Percentiles rank a stretch among this genome's conserved stretches.
These are phyloP conservation scores for Melocanna baccifera DNA, from an alignment of 176 grass and related monocot species.

Conservation along the genomic window DNA sequence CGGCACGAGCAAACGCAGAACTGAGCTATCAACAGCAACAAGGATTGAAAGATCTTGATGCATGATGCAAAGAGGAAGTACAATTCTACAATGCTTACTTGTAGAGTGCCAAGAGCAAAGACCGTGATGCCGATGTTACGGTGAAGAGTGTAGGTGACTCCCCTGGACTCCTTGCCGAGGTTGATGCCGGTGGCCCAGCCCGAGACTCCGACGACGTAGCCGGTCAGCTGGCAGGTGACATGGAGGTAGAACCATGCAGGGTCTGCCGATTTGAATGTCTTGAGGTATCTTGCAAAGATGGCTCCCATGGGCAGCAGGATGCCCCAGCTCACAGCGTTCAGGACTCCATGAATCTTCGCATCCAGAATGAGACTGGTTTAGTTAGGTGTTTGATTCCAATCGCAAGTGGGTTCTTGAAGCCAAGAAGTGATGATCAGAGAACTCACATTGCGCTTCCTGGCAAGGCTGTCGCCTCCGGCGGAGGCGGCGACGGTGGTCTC, in stretches of 20 bases:
- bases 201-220: conserved; percentile 55
- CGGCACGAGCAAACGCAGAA: background rate
- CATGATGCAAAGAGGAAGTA: background rate
- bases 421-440: background rate
- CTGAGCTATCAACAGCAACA: background rate
- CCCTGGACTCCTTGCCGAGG: conserved; percentile 55
- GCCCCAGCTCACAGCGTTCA: conserved; percentile 76
- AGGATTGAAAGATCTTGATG: background rate
- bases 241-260: conserved; percentile 84
- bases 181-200: conserved; percentile 70
- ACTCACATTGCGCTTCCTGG: conserved; percentile 41
- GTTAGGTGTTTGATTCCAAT: background rate
- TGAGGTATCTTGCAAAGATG: conserved; percentile 66
- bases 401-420: background rate
- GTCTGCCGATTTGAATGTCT: conserved; percentile 57
- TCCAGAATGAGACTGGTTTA: background rate
- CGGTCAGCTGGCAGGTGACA: conserved; percentile 47
- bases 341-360: conserved; percentile 55
- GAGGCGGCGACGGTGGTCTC: background rate
- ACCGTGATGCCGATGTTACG: conserved; percentile 48
- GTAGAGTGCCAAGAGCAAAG: conserved; percentile 51
- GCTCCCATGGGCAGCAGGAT: conserved; percentile 60
- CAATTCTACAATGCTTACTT: conserved; percentile 21
- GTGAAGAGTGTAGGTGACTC: conserved; percentile 46
- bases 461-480: background rate